Evolutionary conservation across 1,139 yeast genomes (phyloP).

Genomic region (Suhomyces kunorum): DNA sequence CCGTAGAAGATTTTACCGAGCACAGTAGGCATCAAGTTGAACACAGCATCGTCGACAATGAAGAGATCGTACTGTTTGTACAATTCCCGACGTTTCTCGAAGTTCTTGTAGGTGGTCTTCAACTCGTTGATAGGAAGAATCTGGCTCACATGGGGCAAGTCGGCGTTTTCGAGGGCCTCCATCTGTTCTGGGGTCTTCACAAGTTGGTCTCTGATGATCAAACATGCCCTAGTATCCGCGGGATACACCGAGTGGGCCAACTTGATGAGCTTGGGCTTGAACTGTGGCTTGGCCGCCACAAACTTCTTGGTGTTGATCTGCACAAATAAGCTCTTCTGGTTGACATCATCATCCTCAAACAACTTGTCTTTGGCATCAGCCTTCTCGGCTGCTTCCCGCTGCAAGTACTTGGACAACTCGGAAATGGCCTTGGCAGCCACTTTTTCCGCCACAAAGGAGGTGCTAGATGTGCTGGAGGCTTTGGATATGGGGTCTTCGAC

Average conservation of each 20-base stretch:
- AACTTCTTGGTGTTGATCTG: conserved; percentile 67
- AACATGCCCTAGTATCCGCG: conserved; percentile 58
- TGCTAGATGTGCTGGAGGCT: neutral
- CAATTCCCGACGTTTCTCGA: conserved; percentile 70
- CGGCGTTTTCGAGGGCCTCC: conserved; percentile 58
- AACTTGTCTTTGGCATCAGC: conserved; percentile 31
- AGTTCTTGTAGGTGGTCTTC: conserved; percentile 67
- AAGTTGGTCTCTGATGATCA: conserved; percentile 70
- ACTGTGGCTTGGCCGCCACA: conserved; percentile 58
- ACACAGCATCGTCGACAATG: conserved; percentile 78
- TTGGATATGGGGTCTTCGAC: conserved; percentile 1
- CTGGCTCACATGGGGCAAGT: conserved; percentile 48
- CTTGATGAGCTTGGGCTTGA: conserved; percentile 70
- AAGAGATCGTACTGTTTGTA: conserved; percentile 66
- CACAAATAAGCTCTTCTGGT: conserved; percentile 52
- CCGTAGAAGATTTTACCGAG: conserved; percentile 78
- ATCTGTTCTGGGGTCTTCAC: conserved; percentile 59
- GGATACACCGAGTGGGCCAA: conserved; percentile 53
- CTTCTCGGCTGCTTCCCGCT: conserved; percentile 30
- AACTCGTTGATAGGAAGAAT: conserved; percentile 57
- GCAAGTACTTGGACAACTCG: conserved; percentile 51
- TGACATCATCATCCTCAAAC: conserved; percentile 55
- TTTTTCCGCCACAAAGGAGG: conserved; percentile 13
- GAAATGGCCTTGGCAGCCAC: conserved; percentile 46
- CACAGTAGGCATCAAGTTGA: conserved; percentile 77